phyloP scores from a whole-genome alignment of 2,329 filamentous ascomycete species.

The Cladorrhinum sp. region DNA sequence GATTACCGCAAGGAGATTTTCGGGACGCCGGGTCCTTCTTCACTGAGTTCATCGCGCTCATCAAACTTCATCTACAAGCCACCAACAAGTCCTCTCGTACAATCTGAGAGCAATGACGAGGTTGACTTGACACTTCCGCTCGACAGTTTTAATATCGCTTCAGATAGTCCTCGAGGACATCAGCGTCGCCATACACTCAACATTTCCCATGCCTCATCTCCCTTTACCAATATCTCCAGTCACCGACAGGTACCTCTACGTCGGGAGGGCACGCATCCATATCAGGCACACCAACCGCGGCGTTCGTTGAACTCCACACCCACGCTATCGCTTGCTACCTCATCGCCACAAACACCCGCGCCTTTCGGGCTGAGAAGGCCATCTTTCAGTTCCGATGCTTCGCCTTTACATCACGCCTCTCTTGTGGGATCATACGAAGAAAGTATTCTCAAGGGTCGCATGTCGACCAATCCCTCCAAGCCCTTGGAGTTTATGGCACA shows the following conservation, averaged over 20 bases:
- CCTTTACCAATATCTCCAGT: slow-evolving; percentile 13
- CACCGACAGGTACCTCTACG: slow-evolving; percentile 43
- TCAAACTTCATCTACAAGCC: slow-evolving; percentile 81
- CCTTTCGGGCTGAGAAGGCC: slow-evolving; percentile 58
- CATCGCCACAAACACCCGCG: slow-evolving; percentile 50
- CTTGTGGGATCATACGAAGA: slow-evolving; percentile 99
- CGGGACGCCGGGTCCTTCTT: slow-evolving; percentile 50
- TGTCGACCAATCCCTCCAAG: slow-evolving; percentile 94
- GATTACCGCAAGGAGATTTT: slow-evolving; percentile 37
- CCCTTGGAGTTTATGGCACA: slow-evolving; percentile 91
- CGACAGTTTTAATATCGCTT: slow-evolving; percentile 49
- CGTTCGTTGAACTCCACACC: slow-evolving; percentile 67
- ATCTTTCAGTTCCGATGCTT: slow-evolving; percentile 70
- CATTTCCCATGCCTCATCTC: slow-evolving; percentile 49
- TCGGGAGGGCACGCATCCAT: slow-evolving; percentile 61
- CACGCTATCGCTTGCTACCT: slow-evolving; percentile 39
- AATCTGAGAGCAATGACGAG: slow-evolving; percentile 83
- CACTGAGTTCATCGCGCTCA: slow-evolving; percentile 68
- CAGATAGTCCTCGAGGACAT: slow-evolving; percentile 34
- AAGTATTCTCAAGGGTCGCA: slow-evolving; percentile 87
- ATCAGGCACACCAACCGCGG: slow-evolving; percentile 75
- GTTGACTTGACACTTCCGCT: slow-evolving; percentile 58
- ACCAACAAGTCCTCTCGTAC: slow-evolving; percentile 87
- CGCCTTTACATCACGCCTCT: slow-evolving; percentile 80
- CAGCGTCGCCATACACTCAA: slow-evolving; percentile 70